phyloP scores from a whole-genome alignment of 805 yeast genomes.

The Candida koratica region DNA sequence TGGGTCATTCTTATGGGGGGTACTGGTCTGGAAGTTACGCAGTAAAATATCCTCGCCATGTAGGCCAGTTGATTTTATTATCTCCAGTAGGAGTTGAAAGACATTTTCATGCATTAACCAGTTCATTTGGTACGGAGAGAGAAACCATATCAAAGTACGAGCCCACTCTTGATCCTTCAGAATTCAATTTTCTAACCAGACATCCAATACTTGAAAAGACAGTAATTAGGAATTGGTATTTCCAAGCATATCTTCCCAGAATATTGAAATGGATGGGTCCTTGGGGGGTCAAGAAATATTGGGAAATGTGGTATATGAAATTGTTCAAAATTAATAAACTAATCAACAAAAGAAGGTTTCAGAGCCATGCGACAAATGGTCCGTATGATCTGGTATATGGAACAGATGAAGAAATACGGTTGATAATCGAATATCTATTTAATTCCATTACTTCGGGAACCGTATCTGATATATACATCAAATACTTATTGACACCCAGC shows the following conservation, averaged over 20 bases:
- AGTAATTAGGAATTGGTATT: constrained; percentile 35
- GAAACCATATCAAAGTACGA: background rate
- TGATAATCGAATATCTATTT: constrained; percentile 40
- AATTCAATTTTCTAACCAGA: constrained; percentile 45
- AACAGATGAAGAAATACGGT: constrained; percentile 31
- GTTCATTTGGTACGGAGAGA: constrained; percentile 22
- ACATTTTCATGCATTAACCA: constrained; percentile 55
- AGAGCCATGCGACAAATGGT: constrained; percentile 13
- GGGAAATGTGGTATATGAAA: constrained; percentile 38
- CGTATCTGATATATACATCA: constrained; percentile 39
- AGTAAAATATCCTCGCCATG: constrained; percentile 49
- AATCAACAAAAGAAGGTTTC: constrained; percentile 31
- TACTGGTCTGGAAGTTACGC: constrained; percentile 65
- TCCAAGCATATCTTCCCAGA: constrained; percentile 44
- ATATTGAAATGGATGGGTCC: constrained; percentile 45
- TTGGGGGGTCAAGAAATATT: constrained; percentile 35
- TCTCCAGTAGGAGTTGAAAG: constrained; percentile 82
- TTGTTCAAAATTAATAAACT: constrained; percentile 38
- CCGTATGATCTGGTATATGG: constrained; percentile 24
- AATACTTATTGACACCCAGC: constrained; percentile 51
- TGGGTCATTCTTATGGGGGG: constrained; percentile 82
- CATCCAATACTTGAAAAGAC: constrained; percentile 36
- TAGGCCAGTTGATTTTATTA: constrained; percentile 54
- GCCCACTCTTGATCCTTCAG: constrained; percentile 43
- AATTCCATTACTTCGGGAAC: constrained; percentile 39